Percentiles rank a stretch among this genome's conserved stretches.
Conservation (phyloP, 2,329 filamentous ascomycete species). For the Alternaria conjuncta region DNA sequence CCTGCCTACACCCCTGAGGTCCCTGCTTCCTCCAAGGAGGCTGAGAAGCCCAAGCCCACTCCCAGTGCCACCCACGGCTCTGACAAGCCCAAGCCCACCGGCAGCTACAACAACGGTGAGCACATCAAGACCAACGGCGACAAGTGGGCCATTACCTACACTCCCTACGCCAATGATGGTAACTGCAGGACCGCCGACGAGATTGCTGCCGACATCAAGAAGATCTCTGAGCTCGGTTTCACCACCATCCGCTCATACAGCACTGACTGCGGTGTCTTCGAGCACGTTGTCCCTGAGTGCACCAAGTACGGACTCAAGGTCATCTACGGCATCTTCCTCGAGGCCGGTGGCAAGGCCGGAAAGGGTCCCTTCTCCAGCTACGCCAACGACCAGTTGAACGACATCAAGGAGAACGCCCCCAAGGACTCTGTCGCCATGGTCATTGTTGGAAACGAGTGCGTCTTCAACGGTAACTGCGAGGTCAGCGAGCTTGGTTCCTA, state of each 20-base stretch:
- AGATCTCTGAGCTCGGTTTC: constrained; percentile 59
- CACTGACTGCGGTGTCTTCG: constrained; percentile 84
- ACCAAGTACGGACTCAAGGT: constrained; percentile 72
- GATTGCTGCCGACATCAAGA: constrained; percentile 51
- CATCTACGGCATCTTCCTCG: constrained; percentile 89
- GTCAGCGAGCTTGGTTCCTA: constrained; percentile 71
- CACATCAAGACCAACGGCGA: constrained; percentile 51
- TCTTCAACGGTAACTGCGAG: constrained; percentile 75
- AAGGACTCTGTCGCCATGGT: constrained; percentile 77
- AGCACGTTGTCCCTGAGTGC: constrained; percentile 75
- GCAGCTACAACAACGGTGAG: constrained; percentile 29
- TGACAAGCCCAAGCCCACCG: constrained; percentile 40
- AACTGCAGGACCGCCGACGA: constrained; percentile 51
- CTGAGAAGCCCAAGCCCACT: constrained; percentile 18
- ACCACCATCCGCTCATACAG: constrained; percentile 82
- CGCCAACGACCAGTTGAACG: constrained; percentile 74
- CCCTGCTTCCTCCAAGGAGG: constrained; percentile 14
- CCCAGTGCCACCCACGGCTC: constrained; percentile 30
- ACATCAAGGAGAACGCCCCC: constrained; percentile 73
- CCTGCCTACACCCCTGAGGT: neutral
- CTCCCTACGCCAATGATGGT: constrained; percentile 53
- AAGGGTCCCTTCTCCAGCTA: constrained; percentile 53
- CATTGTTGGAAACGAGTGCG: constrained; percentile 88
- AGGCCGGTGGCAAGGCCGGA: constrained; percentile 60
- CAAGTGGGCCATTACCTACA: constrained; percentile 59